A percentile compares a stretch with the other conserved stretches of the same genome.
Conservation (phyloP, 106 monocot genomes). For the Agapanthus africanus region DNA sequence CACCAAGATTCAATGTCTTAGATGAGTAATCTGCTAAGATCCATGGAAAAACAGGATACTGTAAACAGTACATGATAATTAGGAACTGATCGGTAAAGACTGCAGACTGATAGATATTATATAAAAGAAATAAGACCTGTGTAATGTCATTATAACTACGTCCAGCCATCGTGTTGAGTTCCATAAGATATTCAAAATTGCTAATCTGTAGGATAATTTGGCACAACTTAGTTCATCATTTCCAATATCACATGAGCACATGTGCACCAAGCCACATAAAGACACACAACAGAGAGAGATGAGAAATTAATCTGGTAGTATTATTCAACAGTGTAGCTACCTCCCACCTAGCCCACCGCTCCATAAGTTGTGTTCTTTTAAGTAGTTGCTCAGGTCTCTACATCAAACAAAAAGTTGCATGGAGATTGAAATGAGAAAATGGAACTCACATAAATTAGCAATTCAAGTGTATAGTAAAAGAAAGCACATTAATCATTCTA, state of each 20-base stretch:
- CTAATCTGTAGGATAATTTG: conserved; percentile 56
- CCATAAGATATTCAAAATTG: conserved; percentile 99
- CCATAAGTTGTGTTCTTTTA: conserved; percentile 89
- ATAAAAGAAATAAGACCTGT: conserved; percentile 44
- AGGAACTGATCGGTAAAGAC: not conserved
- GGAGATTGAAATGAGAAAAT: not conserved
- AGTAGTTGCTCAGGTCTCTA: conserved; percentile 95
- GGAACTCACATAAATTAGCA: too few relatives aligned
- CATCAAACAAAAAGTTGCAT: conserved; percentile 9
- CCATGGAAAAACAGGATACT: conserved; percentile 99
- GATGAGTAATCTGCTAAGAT: conserved; percentile 86
- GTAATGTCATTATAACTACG: conserved; percentile 99
- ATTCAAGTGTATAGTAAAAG: too few relatives aligned
- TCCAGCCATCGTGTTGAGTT: conserved; percentile 90
- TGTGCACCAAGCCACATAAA: not conserved
- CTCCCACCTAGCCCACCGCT: conserved; percentile 98
- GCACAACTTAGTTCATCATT: not conserved
- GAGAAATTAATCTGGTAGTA: not conserved
- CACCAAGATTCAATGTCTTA: conserved; percentile 53
- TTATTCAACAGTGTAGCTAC: conserved; percentile 22
- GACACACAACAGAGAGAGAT: conserved; percentile 2
- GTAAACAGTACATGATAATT: conserved; percentile 19
- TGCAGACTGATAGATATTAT: not conserved
- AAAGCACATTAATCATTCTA: not conserved
- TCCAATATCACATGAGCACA: not conserved